Conservation (phyloP, 73 alveolate species). For the Symbiodinium pilosum region DNA sequence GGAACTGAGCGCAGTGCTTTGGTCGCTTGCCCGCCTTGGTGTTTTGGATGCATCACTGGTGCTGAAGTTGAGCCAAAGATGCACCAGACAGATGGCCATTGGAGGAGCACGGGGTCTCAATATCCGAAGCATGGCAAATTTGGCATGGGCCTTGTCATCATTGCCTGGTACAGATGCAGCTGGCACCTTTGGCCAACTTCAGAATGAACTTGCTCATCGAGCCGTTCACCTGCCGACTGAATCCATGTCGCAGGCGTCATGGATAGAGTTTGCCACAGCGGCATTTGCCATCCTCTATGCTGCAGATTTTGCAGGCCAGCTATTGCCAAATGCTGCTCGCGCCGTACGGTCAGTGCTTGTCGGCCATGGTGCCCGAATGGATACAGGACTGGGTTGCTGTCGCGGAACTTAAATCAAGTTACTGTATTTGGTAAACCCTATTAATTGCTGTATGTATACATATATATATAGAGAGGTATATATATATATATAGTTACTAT, state of each 20-base stretch:
- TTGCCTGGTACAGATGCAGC: not conserved
- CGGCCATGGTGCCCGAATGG: not conserved
- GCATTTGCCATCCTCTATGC: not conserved
- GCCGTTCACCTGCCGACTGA: not conserved
- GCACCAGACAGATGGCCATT: not conserved
- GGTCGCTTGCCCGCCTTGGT: constrained; percentile 9
- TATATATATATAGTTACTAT: no score
- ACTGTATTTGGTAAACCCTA: no score
- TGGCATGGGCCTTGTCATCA: constrained; percentile 9
- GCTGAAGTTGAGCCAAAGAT: not conserved
- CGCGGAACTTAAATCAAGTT: no score
- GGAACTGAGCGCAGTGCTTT: not conserved
- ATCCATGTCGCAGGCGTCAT: not conserved
- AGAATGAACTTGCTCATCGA: not conserved
- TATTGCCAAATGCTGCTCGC: not conserved
- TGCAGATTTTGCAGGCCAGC: not conserved
- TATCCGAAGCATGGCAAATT: not conserved
- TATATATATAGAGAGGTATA: no score
- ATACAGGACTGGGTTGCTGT: no score
- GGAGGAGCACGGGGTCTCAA: not conserved
- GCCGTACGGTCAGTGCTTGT: not conserved
- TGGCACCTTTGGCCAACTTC: not conserved
- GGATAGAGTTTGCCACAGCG: not conserved
- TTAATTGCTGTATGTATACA: no score
- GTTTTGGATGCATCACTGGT: not conserved